These are phyloP conservation scores for Fusarium pseudoanthophilum DNA, from an alignment of 2,329 filamentous ascomycete genomes.

Conservation along the genomic window DNA sequence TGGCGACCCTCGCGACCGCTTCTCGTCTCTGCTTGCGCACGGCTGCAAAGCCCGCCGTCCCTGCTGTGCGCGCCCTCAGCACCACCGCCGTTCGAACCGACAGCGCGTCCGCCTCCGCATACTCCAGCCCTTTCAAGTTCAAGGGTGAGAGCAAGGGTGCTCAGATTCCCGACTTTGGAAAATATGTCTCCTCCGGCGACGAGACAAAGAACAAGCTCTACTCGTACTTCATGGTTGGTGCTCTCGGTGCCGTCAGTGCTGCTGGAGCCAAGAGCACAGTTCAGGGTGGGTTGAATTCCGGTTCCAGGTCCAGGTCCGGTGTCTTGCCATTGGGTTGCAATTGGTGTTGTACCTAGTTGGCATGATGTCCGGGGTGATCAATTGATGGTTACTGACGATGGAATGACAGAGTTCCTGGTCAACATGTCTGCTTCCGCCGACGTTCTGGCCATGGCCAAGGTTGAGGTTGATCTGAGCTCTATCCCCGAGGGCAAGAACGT, in stretches of 20 bases:
- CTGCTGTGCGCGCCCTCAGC: slow-evolving; percentile 65
- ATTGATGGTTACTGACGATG: slow-evolving; percentile 46
- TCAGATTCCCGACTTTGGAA: slow-evolving; percentile 88
- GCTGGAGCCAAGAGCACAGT: slow-evolving; percentile 98
- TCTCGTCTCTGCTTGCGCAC: slow-evolving; percentile 76
- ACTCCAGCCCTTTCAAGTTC: slow-evolving; percentile 75
- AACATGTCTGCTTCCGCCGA: slow-evolving; percentile 99
- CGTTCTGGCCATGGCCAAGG: slow-evolving; percentile 98
- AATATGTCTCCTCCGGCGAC: slow-evolving; percentile 79
- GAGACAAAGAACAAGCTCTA: slow-evolving; percentile 85
- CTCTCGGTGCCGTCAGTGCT: slow-evolving; percentile 90
- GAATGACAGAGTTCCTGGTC: slow-evolving; percentile 88
- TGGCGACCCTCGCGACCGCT: slow-evolving; percentile 76
- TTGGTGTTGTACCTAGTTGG: slow-evolving; percentile 30
- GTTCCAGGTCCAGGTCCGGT: background rate
- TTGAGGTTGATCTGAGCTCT: slow-evolving; percentile 90
- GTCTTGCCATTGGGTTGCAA: slow-evolving; percentile 47
- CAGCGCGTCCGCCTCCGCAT: slow-evolving; percentile 61
- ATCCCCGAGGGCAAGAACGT: slow-evolving; percentile 99
- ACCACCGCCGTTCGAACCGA: slow-evolving; percentile 62
- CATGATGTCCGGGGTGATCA: slow-evolving; percentile 24
- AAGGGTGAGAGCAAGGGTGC: slow-evolving; percentile 66
- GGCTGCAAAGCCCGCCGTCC: slow-evolving; percentile 54
- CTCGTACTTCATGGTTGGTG: slow-evolving; percentile 98
- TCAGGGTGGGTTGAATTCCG: slow-evolving; percentile 77